Evolutionary conservation across 257 asterid genomes (phyloP).

Genomic region (Coffea eugenioides): DNA sequence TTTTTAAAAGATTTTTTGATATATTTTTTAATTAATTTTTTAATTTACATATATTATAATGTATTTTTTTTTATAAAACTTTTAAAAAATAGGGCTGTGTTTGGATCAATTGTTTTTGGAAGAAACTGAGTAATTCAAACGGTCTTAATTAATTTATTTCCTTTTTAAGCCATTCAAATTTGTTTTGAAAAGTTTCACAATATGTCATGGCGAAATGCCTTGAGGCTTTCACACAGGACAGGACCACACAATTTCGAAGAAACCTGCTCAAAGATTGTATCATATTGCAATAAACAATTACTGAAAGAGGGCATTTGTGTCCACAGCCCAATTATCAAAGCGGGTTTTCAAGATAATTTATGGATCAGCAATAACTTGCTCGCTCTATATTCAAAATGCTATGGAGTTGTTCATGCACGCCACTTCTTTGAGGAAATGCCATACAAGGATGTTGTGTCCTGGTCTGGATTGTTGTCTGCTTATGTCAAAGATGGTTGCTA

Average conservation of each 20-base stretch:
- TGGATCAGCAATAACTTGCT: constrained; percentile 8
- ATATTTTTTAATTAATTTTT: no score
- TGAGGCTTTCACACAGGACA: background rate
- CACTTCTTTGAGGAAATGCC: constrained; percentile 27
- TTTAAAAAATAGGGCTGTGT: no score
- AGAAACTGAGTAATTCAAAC: no score
- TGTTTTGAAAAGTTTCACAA: background rate
- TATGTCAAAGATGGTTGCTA: constrained; percentile 6
- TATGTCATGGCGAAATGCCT: constrained; percentile 14
- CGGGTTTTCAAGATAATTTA: constrained; percentile 15
- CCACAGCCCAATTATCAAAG: constrained; percentile 20
- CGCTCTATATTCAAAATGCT: constrained; percentile 14
- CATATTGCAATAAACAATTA: constrained; percentile 13
- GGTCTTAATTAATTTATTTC: background rate
- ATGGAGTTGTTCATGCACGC: constrained; percentile 8
- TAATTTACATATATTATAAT: no score
- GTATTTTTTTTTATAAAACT: no score
- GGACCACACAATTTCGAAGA: constrained; percentile 9
- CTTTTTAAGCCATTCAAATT: background rate
- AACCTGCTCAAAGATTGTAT: constrained; percentile 4
- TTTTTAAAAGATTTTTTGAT: no score
- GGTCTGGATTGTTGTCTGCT: constrained; percentile 20
- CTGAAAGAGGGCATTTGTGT: constrained; percentile 9
- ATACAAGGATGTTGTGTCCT: constrained; percentile 11
- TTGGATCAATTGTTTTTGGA: no score